Conservation (phyloP, 176 grass and related monocot genomes). For the Panicum miliaceum region DNA sequence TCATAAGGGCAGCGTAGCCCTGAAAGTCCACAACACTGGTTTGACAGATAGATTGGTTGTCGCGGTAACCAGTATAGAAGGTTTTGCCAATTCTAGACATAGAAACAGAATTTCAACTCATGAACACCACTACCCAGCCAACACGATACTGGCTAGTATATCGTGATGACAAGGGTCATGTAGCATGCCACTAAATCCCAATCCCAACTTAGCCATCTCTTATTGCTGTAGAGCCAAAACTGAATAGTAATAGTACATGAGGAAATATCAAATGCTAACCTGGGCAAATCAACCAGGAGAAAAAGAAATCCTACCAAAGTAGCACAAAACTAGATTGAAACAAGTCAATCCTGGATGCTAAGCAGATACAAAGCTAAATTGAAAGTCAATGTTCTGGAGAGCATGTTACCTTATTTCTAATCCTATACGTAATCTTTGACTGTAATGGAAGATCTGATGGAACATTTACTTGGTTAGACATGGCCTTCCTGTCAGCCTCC, state of each 20-base stretch:
- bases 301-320: background rate
- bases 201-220: background rate
- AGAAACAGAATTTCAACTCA: slow-evolving; percentile 13
- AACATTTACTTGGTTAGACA: slow-evolving; percentile 62
- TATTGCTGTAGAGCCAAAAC: background rate
- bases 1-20: slow-evolving; percentile 1
- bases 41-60: background rate
- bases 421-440: slow-evolving; percentile 75
- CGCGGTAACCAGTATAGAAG: background rate
- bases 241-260: background rate
- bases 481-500: slow-evolving; percentile 86
- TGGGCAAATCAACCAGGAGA: background rate
- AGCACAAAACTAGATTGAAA: slow-evolving; percentile 22
- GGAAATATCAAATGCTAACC: background rate
- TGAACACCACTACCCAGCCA: background rate
- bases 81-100: slow-evolving; percentile 8
- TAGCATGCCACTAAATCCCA: background rate
- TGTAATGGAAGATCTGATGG: slow-evolving; percentile 62
- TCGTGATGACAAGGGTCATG: background rate
- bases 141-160: background rate
- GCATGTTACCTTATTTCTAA: slow-evolving; percentile 74
- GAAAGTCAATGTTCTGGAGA: background rate
- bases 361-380: slow-evolving; percentile 14
- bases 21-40: background rate
- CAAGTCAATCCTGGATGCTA: background rate